Evolutionary conservation across 1,139 yeast genomes (phyloP), one percentile per base, ranked within the genome.

Genomic region (Nadsonia commutata): DNA sequence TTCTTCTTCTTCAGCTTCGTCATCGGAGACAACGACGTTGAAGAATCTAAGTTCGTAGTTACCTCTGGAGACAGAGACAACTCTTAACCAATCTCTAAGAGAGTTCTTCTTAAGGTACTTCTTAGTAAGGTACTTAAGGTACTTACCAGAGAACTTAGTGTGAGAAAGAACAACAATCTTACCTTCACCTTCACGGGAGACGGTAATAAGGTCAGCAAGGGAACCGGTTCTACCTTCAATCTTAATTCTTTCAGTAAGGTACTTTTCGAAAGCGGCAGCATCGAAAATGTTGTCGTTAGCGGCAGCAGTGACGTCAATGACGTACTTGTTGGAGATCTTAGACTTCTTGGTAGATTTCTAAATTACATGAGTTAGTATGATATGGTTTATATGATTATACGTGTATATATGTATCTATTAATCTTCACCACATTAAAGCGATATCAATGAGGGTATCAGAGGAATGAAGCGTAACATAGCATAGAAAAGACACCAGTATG

Each of bases 71-170:
- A 83, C 79, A 58, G 98, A 83, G 60, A 90, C 95, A 66, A 90
- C 90, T 80, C 98, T 93, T 73, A 90, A 86, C 98, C 98, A 90
- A 78, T 90, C 98, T 51, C 68, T 63, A 76, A 88, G 83, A 74
- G 84, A 94, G 93, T 86, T 85, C 85, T 90, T 90, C 95, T 90
- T 90, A 73, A 90, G 84, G 93, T 85, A 90, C 80, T 94, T 88
- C 86, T 90, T 90, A 66, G 97, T 84, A 70, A 90, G 78, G 90
- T 88, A 90, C 78, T 90, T 90, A 71, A 86, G 82, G 94, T 90
- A 90, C 77, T 93, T 90, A 75, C 99, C 99, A 60, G 97, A 86
- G 90, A 93, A 90, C 74, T 85, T 81, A 72, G 94, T 72, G 74
- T 82, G 77, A 57, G 97, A 75, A n/a, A n/a, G n/a, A 71, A 86